Conservation (phyloP, 2,329 filamentous ascomycete species). For the Mariannaea elegans region DNA sequence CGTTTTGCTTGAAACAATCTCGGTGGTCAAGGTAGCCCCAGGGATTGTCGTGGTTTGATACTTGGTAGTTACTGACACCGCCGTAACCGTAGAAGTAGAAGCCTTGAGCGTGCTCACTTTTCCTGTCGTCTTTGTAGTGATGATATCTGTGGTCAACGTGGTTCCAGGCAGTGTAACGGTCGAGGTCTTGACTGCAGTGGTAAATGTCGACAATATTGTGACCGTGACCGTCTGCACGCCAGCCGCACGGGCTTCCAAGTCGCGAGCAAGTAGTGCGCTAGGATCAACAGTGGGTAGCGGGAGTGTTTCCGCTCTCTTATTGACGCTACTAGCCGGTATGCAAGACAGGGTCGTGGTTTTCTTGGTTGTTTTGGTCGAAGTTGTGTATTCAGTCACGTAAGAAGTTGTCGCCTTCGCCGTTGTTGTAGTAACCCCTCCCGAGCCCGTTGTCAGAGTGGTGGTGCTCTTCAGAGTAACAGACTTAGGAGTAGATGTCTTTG, state of each 20-base stretch:
- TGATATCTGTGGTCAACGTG: constrained; percentile 24
- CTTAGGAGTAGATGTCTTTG: constrained; percentile 31
- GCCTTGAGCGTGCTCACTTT: constrained; percentile 36
- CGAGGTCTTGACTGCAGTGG: constrained; percentile 9
- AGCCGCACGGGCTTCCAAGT: constrained; percentile 7
- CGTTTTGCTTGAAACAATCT: constrained; percentile 21
- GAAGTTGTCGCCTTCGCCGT: constrained; percentile 37
- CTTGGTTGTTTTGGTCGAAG: constrained; percentile 27
- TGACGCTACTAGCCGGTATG: constrained; percentile 23
- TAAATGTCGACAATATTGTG: constrained; percentile 1
- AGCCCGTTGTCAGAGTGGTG: constrained; percentile 27
- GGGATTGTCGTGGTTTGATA: constrained; percentile 21
- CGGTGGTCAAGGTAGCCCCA: constrained; percentile 28
- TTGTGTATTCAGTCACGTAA: constrained; percentile 31
- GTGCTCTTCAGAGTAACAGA: constrained; percentile 32
- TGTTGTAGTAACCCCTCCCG: constrained; percentile 27
- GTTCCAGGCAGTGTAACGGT: constrained; percentile 24
- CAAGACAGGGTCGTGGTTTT: constrained; percentile 36
- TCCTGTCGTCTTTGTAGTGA: constrained; percentile 29
- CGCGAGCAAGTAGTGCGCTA: neutral
- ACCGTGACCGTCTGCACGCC: constrained; percentile 5
- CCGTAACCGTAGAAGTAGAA: constrained; percentile 20
- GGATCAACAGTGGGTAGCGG: neutral
- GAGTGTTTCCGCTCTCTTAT: constrained; percentile 22
- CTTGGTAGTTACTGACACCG: constrained; percentile 3